phyloP scores from a whole-genome alignment of 2,329 filamentous ascomycete species.

The Monilinia laxa region DNA sequence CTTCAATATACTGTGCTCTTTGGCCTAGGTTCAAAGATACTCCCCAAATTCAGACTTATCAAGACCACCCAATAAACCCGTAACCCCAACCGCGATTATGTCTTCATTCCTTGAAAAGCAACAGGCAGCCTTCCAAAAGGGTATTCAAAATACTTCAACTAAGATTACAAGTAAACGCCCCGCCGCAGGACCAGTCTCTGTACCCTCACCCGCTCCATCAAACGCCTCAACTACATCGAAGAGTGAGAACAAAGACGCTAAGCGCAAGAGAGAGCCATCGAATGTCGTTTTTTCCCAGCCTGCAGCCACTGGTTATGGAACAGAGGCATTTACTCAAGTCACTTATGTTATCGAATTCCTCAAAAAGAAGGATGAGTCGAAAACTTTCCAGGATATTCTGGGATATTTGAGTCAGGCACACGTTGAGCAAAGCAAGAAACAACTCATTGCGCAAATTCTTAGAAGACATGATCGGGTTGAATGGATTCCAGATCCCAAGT shows the following conservation, averaged over 20 bases:
- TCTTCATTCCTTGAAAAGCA: conserved; percentile 64
- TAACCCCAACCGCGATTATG: conserved; percentile 46
- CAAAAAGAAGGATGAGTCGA: conserved; percentile 66
- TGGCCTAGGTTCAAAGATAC: background rate
- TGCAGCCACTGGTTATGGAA: conserved; percentile 70
- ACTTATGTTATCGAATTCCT: conserved; percentile 84
- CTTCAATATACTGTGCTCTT: background rate
- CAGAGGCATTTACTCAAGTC: conserved; percentile 82
- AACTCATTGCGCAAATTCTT: conserved; percentile 66
- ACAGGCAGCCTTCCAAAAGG: conserved; percentile 60
- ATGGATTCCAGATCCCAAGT: conserved; percentile 55
- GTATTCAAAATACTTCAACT: conserved; percentile 61
- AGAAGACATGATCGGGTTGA: conserved; percentile 60
- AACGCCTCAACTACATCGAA: conserved; percentile 53
- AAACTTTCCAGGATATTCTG: conserved; percentile 74
- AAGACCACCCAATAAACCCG: background rate
- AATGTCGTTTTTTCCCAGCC: conserved; percentile 74
- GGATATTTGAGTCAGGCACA: conserved; percentile 73
- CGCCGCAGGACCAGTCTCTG: conserved; percentile 52
- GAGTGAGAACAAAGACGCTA: conserved; percentile 57
- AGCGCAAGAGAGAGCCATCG: conserved; percentile 57
- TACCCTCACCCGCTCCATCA: conserved; percentile 62
- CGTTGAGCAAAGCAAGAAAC: conserved; percentile 60
- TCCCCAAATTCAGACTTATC: background rate
- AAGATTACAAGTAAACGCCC: conserved; percentile 56